Percentiles rank a stretch among this genome's conserved stretches.
Evolutionary conservation across 371 early-diverging fungal species (phyloP).

Genomic region (Rozella allomycis): DNA sequence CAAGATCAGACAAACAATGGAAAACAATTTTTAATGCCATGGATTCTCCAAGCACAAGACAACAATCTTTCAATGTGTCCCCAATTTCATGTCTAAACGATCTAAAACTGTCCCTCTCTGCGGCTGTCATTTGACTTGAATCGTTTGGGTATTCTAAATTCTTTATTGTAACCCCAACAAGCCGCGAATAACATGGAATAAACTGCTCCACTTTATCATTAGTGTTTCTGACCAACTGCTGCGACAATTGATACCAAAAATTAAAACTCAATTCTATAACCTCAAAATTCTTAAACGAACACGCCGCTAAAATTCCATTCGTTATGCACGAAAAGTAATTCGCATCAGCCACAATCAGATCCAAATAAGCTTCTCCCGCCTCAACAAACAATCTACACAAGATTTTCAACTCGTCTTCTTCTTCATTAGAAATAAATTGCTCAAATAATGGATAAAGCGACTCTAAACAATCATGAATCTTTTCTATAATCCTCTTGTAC

Average conservation of each 20-base stretch:
- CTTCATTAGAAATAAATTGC: too few species aligned
- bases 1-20: slow-evolving; percentile 2
- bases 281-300: slow-evolving; percentile 37
- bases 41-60: slow-evolving; percentile 47
- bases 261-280: slow-evolving; percentile 55
- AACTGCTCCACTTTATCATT: slow-evolving; percentile 23
- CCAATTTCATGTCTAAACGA: slow-evolving; percentile 87
- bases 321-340: slow-evolving; percentile 41
- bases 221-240: slow-evolving; percentile 24
- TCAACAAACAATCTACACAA: slow-evolving; percentile 57
- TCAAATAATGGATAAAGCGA: too few species aligned
- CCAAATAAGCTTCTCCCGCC: slow-evolving; percentile 65
- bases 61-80: slow-evolving; percentile 87
- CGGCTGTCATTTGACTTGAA: slow-evolving; percentile 40
- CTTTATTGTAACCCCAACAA: slow-evolving; percentile 56
- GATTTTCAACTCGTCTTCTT: slow-evolving; percentile 43
- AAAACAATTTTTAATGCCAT: slow-evolving; percentile 46
- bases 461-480: too few species aligned
- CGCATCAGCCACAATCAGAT: slow-evolving; percentile 36
- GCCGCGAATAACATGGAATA: slow-evolving; percentile 30
- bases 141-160: slow-evolving; percentile 49
- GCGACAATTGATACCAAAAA: slow-evolving; percentile 63
- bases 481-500: too few species aligned
- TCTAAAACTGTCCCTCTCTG: slow-evolving; percentile 76
- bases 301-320: slow-evolving; percentile 47